Conservation (phyloP, 2,329 filamentous ascomycete genomes). For the Neospermospora avenae region DNA sequence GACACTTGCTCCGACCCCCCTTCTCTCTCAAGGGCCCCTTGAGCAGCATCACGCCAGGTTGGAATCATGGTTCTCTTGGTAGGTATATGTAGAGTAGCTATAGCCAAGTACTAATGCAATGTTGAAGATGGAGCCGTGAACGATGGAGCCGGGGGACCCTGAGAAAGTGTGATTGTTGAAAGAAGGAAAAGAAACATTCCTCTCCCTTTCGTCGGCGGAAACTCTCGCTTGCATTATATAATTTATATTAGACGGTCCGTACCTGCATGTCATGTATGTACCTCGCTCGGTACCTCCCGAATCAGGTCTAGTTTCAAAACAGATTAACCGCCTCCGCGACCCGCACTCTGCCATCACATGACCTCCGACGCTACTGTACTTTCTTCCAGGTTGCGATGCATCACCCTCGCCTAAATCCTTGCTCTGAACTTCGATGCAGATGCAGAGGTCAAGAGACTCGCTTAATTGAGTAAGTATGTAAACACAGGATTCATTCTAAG, state of each 20-base stretch:
- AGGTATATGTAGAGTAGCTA: background rate
- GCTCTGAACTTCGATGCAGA: background rate
- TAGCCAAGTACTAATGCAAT: background rate
- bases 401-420: background rate
- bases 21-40: background rate
- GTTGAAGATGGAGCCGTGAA: background rate
- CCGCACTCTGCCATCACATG: background rate
- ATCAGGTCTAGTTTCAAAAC: background rate
- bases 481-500: background rate
- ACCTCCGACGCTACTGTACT: background rate
- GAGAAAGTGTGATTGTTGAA: background rate
- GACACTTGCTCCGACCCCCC: background rate
- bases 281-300: background rate
- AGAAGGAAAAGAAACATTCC: too few species aligned
- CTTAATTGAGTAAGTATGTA: background rate
- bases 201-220: too few species aligned
- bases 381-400: background rate
- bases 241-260: too few species aligned
- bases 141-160: background rate
- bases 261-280: background rate
- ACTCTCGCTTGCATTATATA: background rate
- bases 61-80: background rate
- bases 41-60: background rate
- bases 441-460: background rate
- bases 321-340: background rate